These are phyloP conservation scores for Cutaneotrichosporon sp. DNA, from an alignment of 1,284 basidiomycete species.

Conservation along the genomic window DNA sequence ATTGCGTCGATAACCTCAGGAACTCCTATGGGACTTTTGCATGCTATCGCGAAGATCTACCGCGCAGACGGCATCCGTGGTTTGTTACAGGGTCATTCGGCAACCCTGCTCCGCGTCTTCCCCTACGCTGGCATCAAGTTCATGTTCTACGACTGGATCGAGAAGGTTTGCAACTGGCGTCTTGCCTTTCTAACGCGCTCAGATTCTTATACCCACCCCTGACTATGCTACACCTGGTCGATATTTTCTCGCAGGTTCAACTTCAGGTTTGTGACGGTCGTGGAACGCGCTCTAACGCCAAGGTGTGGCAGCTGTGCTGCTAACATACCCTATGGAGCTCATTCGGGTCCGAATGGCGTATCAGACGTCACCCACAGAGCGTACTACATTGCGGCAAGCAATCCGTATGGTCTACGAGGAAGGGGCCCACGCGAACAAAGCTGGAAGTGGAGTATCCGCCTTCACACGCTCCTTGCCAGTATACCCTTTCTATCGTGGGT, in stretches of 20 bases:
- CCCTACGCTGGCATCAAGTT: conserved; percentile 98
- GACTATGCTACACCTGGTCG: conserved; percentile 70
- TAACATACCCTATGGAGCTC: conserved; percentile 92
- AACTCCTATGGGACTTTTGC: conserved; percentile 58
- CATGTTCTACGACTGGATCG: conserved; percentile 90
- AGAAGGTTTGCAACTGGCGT: conserved; percentile 55
- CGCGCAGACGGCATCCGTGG: conserved; percentile 65
- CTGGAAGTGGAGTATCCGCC: conserved; percentile 25
- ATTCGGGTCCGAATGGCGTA: conserved; percentile 94
- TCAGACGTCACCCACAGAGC: conserved; percentile 58
- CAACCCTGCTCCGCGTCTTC: conserved; percentile 70
- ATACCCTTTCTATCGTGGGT: conserved; percentile 77
- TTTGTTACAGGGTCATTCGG: conserved; percentile 91
- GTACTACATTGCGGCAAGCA: conserved; percentile 60
- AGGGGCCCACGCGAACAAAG: not conserved
- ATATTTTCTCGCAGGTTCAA: conserved; percentile 82
- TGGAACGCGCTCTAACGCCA: too few species aligned
- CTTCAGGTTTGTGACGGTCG: conserved; percentile 73
- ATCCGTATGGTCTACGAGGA: conserved; percentile 57
- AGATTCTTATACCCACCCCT: conserved; percentile 74
- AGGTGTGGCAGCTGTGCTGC: conserved; percentile 82
- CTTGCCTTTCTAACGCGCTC: conserved; percentile 38
- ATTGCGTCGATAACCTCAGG: conserved; percentile 21
- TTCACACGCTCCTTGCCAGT: conserved; percentile 47
- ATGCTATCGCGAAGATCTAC: conserved; percentile 78